Evolutionary conservation across 2,329 filamentous ascomycete genomes (phyloP).

Genomic region (Neofusicoccum ribis): DNA sequence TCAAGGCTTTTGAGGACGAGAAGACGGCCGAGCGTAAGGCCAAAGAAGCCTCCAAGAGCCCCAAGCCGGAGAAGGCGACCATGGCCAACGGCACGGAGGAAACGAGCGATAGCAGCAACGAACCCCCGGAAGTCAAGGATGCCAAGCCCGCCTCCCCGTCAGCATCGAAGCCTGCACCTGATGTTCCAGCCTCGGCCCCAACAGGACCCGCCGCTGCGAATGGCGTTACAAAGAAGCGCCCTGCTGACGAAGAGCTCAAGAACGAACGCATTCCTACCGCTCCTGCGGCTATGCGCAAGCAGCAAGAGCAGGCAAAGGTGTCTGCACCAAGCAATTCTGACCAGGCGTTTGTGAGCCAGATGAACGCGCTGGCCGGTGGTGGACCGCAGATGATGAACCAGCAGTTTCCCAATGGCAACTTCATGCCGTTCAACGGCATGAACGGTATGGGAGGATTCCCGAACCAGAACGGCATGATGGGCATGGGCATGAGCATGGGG

Average conservation of each 20-base stretch:
- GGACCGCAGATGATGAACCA: conserved; percentile 19
- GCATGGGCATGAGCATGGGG: conserved; percentile 45
- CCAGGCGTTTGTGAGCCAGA: conserved; percentile 46
- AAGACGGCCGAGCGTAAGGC: conserved; percentile 46
- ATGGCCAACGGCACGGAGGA: conserved; percentile 24
- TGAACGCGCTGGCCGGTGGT: conserved; percentile 44
- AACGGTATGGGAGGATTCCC: conserved; percentile 46
- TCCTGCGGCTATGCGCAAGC: conserved; percentile 46
- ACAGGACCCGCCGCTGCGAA: conserved; percentile 19
- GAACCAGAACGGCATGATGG: conserved; percentile 47
- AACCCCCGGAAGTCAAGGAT: conserved; percentile 9
- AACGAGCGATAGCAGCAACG: background rate
- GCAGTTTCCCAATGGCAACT: conserved; percentile 12
- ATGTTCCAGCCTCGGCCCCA: conserved; percentile 20
- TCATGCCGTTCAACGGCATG: conserved; percentile 32
- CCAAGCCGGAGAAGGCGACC: conserved; percentile 38
- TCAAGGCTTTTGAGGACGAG: conserved; percentile 70
- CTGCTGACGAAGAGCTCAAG: conserved; percentile 68
- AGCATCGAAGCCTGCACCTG: conserved; percentile 1
- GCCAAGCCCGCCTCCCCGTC: conserved; percentile 12
- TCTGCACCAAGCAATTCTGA: conserved; percentile 33
- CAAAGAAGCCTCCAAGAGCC: conserved; percentile 42
- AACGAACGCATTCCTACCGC: conserved; percentile 45
- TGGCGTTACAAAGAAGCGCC: conserved; percentile 70
- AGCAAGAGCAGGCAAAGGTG: conserved; percentile 32